Evolutionary conservation across 2,329 filamentous ascomycete genomes (phyloP), one percentile per base, ranked within the genome.

Genomic region (Fusarium sp.): DNA sequence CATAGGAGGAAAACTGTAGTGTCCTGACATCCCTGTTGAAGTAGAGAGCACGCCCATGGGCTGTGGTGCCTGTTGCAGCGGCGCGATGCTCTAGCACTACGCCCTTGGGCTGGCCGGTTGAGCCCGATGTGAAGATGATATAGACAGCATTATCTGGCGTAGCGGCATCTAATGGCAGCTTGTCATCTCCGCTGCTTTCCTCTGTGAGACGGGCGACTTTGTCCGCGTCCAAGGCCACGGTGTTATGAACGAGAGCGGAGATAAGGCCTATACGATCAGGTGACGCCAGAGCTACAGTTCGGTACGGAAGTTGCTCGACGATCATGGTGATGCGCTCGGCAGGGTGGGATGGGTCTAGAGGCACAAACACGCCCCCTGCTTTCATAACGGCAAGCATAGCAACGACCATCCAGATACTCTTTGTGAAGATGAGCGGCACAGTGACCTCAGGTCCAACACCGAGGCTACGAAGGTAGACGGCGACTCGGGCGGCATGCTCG

Each of bases 381-480:
- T 54, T 65, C 54, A 65, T 46, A 17, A 65, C 42, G 27, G 45
- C 55, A n/a, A 65, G 46, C 35, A 60, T 53, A 27, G 55, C 27
- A 6, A 65, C 45, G 2, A 44, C 35, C 27, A 35, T 60, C 38
- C 33, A 65, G 27, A 60, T 54, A 7, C 46, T 53, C 41, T 65
- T 65, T 27, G 22, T 33, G 22, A 65, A 65, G 35, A 50, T 54
- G 0, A 65, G 47, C 14, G 62, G 62, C 11, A 65, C 46, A 3
- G 29, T 55, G 3, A 35, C n/a, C 38, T 55, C 52, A 7, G 52
- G 39, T 35, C 39, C 29, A 55, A 55, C 52, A 55, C 52, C 52
- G 7, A 55, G 52, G n/a, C 39, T 27, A 4, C 29, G 38, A 20
- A 55, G 27, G 14, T 33, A 42, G 52, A 33, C 29, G 15, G 38